Evolutionary conservation across 2,329 filamentous ascomycete genomes (phyloP).

Genomic region (Aspergillus ochraceoroseus): DNA sequence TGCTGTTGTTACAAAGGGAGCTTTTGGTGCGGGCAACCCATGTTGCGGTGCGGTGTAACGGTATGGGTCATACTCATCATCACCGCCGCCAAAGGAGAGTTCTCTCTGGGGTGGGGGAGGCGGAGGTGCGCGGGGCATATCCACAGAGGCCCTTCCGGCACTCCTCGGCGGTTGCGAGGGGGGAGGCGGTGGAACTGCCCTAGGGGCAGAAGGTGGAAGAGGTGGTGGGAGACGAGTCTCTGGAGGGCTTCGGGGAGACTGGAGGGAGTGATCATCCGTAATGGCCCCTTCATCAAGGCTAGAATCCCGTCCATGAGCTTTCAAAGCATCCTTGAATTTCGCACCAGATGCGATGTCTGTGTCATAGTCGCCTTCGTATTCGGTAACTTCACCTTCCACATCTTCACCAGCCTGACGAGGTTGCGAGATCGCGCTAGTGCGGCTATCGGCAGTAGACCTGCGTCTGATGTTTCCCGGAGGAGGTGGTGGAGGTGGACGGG

Average conservation of each 20-base stretch:
- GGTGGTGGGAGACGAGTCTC: slow-evolving; percentile 46
- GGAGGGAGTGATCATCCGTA: slow-evolving; percentile 52
- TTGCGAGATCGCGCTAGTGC: slow-evolving; percentile 39
- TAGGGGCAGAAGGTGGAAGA: slow-evolving; percentile 54
- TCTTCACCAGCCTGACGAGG: slow-evolving; percentile 52
- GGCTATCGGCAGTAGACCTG: slow-evolving; percentile 56
- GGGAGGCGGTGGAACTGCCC: slow-evolving; percentile 60
- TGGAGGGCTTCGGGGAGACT: slow-evolving; percentile 43
- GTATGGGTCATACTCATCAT: slow-evolving; percentile 51
- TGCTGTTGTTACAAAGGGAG: slow-evolving; percentile 23
- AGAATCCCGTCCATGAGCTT: slow-evolving; percentile 70
- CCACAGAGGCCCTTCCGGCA: slow-evolving; percentile 28
- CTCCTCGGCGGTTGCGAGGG: slow-evolving; percentile 56
- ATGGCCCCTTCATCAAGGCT: slow-evolving; percentile 65
- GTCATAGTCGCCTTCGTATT: slow-evolving; percentile 97
- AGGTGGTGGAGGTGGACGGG: slow-evolving; percentile 63
- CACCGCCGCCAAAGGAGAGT: slow-evolving; percentile 46
- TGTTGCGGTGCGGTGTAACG: slow-evolving; percentile 46
- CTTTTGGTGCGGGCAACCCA: slow-evolving; percentile 27
- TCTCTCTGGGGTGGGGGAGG: slow-evolving; percentile 49
- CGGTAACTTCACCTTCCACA: slow-evolving; percentile 74
- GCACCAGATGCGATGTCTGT: slow-evolving; percentile 92
- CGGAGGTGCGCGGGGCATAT: slow-evolving; percentile 33
- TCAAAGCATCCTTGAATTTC: slow-evolving; percentile 90
- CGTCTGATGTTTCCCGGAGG: slow-evolving; percentile 50